Base-by-base conservation (phyloP, 257 asterid species). In the Capsicum rhomboideum region DNA sequence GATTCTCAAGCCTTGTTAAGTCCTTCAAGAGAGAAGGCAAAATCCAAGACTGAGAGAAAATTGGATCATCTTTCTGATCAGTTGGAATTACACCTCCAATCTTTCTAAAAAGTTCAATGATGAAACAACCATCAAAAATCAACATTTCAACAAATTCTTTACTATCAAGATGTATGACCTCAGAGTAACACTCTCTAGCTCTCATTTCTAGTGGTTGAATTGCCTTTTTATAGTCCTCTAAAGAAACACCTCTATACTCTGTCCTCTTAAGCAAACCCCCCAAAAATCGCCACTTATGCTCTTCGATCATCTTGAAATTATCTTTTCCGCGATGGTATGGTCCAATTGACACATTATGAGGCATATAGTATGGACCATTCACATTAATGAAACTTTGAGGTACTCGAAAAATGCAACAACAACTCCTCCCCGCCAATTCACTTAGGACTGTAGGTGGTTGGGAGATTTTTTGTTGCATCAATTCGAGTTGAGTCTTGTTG, bases 211-310 rank as follows among this genome's bases (percentile, higher is more conserved):
- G 84, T 16, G 88, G 91, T 54, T 94, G 94, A 2, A 93, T 93
- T 16, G 94, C 86, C 34, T 71, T 83, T 68, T 93, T 56, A 2
- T 90, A 84, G 29, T 93, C 90, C 82, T 89, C 93, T 29, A 94
- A 77, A 6, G 8, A 17, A 13, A 91, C 18, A 4, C 87, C 89
- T 59, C 81, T 85, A 11, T 0, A 49, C 64, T 85, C 87, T 2
- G 89, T 87, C 29, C 98, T 89, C 12, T 90, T 81, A 80, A 93
- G 46, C 20, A 96, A 86, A 29, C 84, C 64, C 10, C 93, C 94
- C 75, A 96, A 78, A 81, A 93, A 92, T 37, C 99, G 83, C 99
- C 99, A 96, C 71, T 96, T 96, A 82, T 96, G 98, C 82, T 94
- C 99, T 53, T 96, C 91, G 85, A 96, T 92, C 98, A 94, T 92